phyloP scores from a whole-genome alignment of 108 stramenopile species.

The Asterionellopsis glacialis region DNA sequence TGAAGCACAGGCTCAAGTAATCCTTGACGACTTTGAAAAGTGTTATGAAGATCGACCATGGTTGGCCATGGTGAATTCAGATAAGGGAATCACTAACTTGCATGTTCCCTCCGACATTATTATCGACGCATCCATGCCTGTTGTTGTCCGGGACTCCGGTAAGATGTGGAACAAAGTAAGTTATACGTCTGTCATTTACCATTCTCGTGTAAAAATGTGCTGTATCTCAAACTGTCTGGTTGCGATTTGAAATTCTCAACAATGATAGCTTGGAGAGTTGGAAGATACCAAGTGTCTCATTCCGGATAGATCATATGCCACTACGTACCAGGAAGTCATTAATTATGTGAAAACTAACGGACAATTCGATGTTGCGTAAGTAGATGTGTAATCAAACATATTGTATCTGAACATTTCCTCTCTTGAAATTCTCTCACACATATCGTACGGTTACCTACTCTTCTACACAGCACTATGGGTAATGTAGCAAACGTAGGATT shows the following conservation, averaged over 20 bases:
- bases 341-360: slow-evolving; percentile 81
- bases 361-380: slow-evolving; percentile 81
- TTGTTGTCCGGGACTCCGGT: slow-evolving; percentile 86
- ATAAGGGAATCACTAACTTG: slow-evolving; percentile 92
- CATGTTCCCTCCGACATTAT: slow-evolving; percentile 83
- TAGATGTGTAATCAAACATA: background rate
- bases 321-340: slow-evolving; percentile 88
- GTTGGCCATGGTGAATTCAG: slow-evolving; percentile 91
- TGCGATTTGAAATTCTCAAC: too few relatives aligned
- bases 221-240: too few relatives aligned
- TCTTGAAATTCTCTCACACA: background rate
- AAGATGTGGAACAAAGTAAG: slow-evolving; percentile 89
- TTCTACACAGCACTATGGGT: slow-evolving; percentile 52
- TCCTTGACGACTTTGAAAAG: slow-evolving; percentile 75
- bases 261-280: slow-evolving; percentile 43
- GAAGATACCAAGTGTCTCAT: slow-evolving; percentile 92
- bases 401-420: background rate
- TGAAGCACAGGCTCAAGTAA: slow-evolving; percentile 46
- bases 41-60: slow-evolving; percentile 82
- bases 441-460: background rate
- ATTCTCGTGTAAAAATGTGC: too few relatives aligned
- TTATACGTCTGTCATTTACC: background rate
- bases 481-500: slow-evolving; percentile 84
- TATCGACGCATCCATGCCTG: slow-evolving; percentile 93
- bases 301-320: slow-evolving; percentile 89